phyloP scores from a whole-genome alignment of 441 rosid species.

The Adansonia gregorii region DNA sequence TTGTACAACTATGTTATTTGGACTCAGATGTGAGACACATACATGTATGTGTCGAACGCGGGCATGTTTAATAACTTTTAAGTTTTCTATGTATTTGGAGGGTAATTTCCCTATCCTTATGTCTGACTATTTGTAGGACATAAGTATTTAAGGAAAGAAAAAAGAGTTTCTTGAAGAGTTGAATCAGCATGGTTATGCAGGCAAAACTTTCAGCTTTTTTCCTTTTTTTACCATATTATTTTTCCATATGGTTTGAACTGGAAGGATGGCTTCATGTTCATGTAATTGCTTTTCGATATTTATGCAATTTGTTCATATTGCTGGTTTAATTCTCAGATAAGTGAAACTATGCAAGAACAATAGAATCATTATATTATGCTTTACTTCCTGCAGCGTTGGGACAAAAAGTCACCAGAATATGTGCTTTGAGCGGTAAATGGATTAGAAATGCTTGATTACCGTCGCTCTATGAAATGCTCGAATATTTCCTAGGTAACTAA shows the following conservation, averaged over 20 bases:
- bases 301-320: background rate
- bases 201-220: conserved; percentile 18
- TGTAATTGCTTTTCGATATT: background rate
- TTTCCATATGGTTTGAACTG: conserved; percentile 10
- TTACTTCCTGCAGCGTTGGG: background rate
- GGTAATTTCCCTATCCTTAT: too few species aligned
- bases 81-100: too few species aligned
- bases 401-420: background rate
- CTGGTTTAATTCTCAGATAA: background rate
- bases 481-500: background rate
- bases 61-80: too few species aligned
- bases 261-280: conserved; percentile 8
- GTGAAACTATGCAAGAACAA: conserved; percentile 5
- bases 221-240: background rate
- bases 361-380: background rate
- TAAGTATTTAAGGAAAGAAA: too few species aligned
- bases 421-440: background rate
- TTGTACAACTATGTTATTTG: background rate
- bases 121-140: too few species aligned
- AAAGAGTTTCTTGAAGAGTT: too few species aligned
- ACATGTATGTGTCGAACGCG: too few species aligned
- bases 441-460: background rate
- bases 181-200: background rate
- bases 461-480: background rate
- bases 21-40: too few species aligned